Percentiles rank a stretch among this genome's conserved stretches.
Evolutionary conservation across 2,329 filamentous ascomycete species (phyloP).

Genomic region (Thielaviopsis populi): DNA sequence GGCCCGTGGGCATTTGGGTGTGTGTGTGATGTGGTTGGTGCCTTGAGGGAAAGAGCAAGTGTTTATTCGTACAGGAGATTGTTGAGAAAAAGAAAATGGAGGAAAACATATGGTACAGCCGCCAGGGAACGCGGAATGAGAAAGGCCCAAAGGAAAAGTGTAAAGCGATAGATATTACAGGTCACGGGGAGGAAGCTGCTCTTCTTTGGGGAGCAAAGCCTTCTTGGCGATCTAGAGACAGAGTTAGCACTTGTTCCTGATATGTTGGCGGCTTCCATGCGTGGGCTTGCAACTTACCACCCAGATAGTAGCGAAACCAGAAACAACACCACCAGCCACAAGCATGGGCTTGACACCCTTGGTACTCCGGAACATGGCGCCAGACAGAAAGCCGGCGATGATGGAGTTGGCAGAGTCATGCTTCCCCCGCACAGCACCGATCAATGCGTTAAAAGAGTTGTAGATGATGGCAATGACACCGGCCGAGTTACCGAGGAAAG

Average conservation of each 20-base stretch:
- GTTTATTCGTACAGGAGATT: conserved; percentile 16
- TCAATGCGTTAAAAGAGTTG: conserved; percentile 77
- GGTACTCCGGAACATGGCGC: conserved; percentile 94
- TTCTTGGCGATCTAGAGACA: conserved; percentile 17
- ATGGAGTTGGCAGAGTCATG: conserved; percentile 87
- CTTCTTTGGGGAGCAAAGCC: conserved; percentile 16
- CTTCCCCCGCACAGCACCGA: conserved; percentile 66
- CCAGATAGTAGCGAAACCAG: conserved; percentile 72
- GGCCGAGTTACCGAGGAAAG: conserved; percentile 90
- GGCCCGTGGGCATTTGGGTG: background rate
- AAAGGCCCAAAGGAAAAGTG: background rate
- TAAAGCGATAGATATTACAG: conserved; percentile 10
- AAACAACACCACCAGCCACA: conserved; percentile 84
- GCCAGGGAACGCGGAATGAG: conserved; percentile 9
- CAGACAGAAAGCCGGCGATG: conserved; percentile 68
- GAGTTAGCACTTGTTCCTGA: conserved; percentile 5
- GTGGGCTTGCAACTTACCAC: conserved; percentile 50
- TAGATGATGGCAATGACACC: conserved; percentile 93
- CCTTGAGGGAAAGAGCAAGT: background rate
- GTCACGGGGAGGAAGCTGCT: conserved; percentile 14
- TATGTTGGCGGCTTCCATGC: background rate
- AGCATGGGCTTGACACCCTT: conserved; percentile 80
- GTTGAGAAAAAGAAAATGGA: conserved; percentile 6
- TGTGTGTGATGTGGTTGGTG: background rate
- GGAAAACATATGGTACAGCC: conserved; percentile 24